Base-by-base conservation (phyloP, 2,329 filamentous ascomycete genomes). In the Penicillium sp. region DNA sequence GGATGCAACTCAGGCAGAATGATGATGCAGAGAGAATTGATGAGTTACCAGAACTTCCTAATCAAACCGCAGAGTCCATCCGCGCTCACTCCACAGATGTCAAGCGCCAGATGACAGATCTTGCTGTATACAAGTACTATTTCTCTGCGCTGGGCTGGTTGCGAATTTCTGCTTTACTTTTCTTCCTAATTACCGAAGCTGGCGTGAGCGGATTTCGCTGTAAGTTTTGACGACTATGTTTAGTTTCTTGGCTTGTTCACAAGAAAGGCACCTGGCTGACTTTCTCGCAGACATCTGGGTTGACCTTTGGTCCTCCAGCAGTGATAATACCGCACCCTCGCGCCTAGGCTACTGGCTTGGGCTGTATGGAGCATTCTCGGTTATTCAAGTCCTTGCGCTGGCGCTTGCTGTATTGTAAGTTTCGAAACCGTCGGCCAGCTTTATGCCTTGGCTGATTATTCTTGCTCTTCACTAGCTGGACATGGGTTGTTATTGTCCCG, bases 121-220 rank as follows among this genome's bases (percentile, higher is more conserved):
- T 57, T 26, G 19, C 70, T 49, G 47, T 68, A 59, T 59, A 63
- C 57, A 52, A 64, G 60, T 42, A 58, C 10, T 70, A 71, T 43
- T 60, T 65, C 55, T 55, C 49, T 61, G 26, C 56, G 43, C 44
- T 69, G 59, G 64, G 59, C 49, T 51, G 63, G 55, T n/a, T 52
- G 37, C 44, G 52, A 11, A 39, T 68, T 14, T 52, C 47, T 14
- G 42, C 57, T 6, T 45, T 65, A 52, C n/a, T 64, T 9, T 52
- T 66, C 11, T 16, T 35, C 13, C 6, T 35, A 2, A 35, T 35
- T 6, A 16, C 16, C 14, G 16, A 35, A 6, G 33, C 33, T 35
- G 33, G 33, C 16, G n/a, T 35, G 14, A 16, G 33, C 16, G 33
- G 33, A n/a, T 16, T 35, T 7, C 13, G 33, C 13, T 35, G 33